Evolutionary conservation across 2,329 filamentous ascomycete genomes (phyloP).

Genomic region (Triangularia setosa): DNA sequence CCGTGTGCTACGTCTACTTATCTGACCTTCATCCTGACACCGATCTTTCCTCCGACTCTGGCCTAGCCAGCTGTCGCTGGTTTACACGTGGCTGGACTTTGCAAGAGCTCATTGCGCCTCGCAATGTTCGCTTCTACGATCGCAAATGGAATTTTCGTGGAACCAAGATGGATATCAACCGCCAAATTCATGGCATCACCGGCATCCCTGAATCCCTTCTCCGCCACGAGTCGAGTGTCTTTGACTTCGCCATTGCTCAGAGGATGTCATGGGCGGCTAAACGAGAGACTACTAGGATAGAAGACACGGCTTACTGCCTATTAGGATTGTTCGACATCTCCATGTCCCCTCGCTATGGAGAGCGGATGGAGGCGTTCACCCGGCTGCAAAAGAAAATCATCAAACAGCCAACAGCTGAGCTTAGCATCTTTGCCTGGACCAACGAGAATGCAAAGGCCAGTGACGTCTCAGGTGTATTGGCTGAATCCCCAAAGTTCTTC

Average conservation of each 20-base stretch:
- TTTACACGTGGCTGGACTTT: not conserved
- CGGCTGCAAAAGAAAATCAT: conserved; percentile 18
- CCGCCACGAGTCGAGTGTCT: too few relatives aligned
- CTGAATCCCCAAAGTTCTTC: too few relatives aligned
- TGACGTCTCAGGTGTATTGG: too few relatives aligned
- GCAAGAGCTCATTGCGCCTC: not conserved
- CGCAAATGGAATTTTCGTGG: too few relatives aligned
- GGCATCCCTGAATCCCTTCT: not conserved
- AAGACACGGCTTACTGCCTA: not conserved
- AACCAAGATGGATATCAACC: not conserved
- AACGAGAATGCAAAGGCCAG: too few relatives aligned
- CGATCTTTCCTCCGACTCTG: too few relatives aligned
- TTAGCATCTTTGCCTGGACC: conserved; percentile 14
- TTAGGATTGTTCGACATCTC: not conserved
- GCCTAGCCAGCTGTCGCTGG: too few relatives aligned
- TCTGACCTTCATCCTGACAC: too few relatives aligned
- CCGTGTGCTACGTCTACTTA: too few relatives aligned
- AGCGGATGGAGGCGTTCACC: conserved; percentile 4
- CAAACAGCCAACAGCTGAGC: conserved; percentile 9
- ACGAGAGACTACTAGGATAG: not conserved
- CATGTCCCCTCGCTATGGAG: conserved; percentile 14
- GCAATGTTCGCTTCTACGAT: too few relatives aligned
- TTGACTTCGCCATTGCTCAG: too few relatives aligned
- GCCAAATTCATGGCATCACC: not conserved
- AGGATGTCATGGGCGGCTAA: conserved; percentile 13